Evolutionary conservation across 139 green algal genomes (phyloP).

Genomic region (Micractinium sp.): DNA sequence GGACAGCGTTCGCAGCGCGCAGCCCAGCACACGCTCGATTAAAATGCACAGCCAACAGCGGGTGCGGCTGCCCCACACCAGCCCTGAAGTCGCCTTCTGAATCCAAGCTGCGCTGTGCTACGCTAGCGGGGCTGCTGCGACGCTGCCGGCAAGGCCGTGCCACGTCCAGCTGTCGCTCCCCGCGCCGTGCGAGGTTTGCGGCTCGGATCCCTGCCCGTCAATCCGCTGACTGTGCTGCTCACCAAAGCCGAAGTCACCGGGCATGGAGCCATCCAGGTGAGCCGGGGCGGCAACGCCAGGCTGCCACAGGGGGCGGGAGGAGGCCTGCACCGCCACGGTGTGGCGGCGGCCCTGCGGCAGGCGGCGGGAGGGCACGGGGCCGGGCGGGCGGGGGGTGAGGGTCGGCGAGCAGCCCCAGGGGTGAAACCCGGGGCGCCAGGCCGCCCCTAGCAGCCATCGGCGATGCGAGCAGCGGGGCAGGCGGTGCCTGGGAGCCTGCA

Average conservation of each 20-base stretch:
- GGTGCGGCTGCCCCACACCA: too few relatives aligned
- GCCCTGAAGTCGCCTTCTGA: too few relatives aligned
- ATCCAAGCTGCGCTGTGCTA: too few relatives aligned
- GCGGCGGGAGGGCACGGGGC: background rate
- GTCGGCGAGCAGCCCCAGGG: background rate
- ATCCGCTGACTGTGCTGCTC: conserved; percentile 5
- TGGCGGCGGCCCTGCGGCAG: conserved; percentile 24
- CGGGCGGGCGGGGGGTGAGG: background rate
- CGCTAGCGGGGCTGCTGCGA: background rate
- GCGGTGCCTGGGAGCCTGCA: too few relatives aligned
- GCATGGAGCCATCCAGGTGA: conserved; percentile 59
- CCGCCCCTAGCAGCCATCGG: background rate
- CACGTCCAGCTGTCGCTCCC: background rate
- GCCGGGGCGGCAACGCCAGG: conserved; percentile 50
- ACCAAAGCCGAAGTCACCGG: conserved; percentile 45
- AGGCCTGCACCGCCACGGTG: conserved; percentile 32
- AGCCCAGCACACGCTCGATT: too few relatives aligned
- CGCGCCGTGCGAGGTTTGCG: background rate
- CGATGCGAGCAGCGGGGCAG: background rate
- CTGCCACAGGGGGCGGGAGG: conserved; percentile 43
- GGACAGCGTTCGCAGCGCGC: background rate
- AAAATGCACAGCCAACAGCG: too few relatives aligned
- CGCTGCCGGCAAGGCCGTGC: background rate
- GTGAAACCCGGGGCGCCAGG: background rate
- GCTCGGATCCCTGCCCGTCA: background rate